Evolutionary conservation across 371 early-diverging fungal genomes (phyloP), one percentile per base, ranked within the genome.

Genomic region (Hamiltosporidium tvaerminnensis): DNA sequence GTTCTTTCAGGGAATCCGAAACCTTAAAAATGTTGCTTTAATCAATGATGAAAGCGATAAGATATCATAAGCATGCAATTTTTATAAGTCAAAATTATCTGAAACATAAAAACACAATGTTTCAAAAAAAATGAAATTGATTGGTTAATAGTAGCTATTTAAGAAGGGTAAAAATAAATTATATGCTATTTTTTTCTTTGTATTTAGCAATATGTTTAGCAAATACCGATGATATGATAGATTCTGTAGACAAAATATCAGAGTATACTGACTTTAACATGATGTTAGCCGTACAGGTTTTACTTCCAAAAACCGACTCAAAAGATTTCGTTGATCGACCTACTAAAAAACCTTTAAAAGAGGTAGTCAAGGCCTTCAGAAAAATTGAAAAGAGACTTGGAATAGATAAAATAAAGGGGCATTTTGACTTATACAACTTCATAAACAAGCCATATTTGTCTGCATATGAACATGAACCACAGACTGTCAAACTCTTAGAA

Each of bases 271-370:
- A 64, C 47, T 38, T 64, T 4, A 57, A 56, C n/a, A 48, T 64
- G 47, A 1, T 64, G 34, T 14, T 64, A 30, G 57, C 65, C 10
- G 49, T 53, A 2, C 65, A 64, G 16, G 5, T 57, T 2, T 39
- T 64, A 5, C 35, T 64, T 37, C 65, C 66, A 31, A 49, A 59
- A 23, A 34, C 2, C 3, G 87, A 87, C 65, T 85, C 85, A 39
- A 87, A 87, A 70, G 82, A 83, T 4, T 83, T 83, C 77, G 83
- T 82, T 10, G 83, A 82, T 61, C 81, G 72, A 79, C 81, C 81
- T 74, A 66, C 53, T 2, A 68, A 74, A 1, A 76, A 77, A 36
- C 81, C 86, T 2, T 73, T 76, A 2, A 52, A 68, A 4, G 69
- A 84, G 48, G 82, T 86, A 3, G 41, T 83, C 0, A 57, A 62